These are phyloP conservation scores for Globisporangium camurandrum DNA, from an alignment of 352 stramenopile genomes.

Conservation along the genomic window DNA sequence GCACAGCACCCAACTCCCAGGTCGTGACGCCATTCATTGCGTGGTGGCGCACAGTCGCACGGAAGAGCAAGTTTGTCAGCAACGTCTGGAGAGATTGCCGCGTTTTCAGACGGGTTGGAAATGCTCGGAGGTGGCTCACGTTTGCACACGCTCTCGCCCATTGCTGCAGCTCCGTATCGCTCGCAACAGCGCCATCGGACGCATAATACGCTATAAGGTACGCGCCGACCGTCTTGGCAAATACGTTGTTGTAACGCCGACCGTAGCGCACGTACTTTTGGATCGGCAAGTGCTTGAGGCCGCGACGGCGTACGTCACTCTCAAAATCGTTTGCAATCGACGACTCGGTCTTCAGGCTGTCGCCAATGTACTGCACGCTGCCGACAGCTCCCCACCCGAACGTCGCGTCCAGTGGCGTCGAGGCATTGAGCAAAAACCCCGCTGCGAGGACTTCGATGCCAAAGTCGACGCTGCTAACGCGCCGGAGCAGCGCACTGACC, in stretches of 20 bases:
- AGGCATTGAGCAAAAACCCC: constrained; percentile 29
- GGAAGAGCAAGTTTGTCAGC: background rate
- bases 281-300: constrained; percentile 1
- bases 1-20: constrained; percentile 33
- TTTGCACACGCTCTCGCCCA: constrained; percentile 19
- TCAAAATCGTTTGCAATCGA: constrained; percentile 7
- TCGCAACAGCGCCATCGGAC: background rate
- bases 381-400: constrained; percentile 32
- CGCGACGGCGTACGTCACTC: background rate
- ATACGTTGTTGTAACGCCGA: background rate
- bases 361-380: background rate
- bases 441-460: constrained; percentile 27
- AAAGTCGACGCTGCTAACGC: constrained; percentile 31
- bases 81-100: background rate
- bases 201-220: background rate
- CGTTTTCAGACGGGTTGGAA: constrained; percentile 13
- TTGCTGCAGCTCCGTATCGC: constrained; percentile 18
- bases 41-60: constrained; percentile 31
- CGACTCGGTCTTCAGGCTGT: background rate
- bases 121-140: constrained; percentile 10
- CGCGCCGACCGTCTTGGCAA: background rate
- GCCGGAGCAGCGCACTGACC: constrained; percentile 22
- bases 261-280: constrained; percentile 4
- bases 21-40: constrained; percentile 41
- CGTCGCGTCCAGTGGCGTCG: constrained; percentile 27